Conservation (phyloP, 2,329 filamentous ascomycete species). For the Chaetothyriales sp. region DNA sequence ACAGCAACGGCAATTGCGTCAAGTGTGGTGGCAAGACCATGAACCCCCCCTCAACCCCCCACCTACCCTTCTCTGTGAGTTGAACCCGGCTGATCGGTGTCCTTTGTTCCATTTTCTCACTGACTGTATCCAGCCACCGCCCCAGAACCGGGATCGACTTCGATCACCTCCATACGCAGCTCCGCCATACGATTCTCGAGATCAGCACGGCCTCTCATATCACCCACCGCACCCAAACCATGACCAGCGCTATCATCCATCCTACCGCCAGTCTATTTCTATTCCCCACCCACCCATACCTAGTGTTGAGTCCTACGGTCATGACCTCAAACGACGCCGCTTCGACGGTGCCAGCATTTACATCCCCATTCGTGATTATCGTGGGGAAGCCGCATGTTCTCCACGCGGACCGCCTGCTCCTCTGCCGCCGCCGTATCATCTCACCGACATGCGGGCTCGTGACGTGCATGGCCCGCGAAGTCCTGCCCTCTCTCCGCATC, state of each 20-base stretch:
- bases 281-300: background rate
- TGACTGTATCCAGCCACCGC: background rate
- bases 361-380: conserved; percentile 27
- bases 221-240: background rate
- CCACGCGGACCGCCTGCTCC: conserved; percentile 5
- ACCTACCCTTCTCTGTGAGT: conserved; percentile 22
- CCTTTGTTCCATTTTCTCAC: background rate
- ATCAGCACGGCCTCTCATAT: background rate
- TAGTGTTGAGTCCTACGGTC: conserved; percentile 11
- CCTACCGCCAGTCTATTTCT: background rate
- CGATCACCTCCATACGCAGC: background rate
- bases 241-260: background rate
- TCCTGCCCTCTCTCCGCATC: background rate
- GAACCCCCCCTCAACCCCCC: conserved; percentile 29
- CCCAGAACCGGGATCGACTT: background rate
- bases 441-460: background rate
- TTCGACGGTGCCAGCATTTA: conserved; percentile 35
- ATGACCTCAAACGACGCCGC: conserved; percentile 49
- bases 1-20: conserved; percentile 10
- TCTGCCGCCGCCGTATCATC: background rate
- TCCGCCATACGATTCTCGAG: background rate
- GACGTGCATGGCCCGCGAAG: background rate
- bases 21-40: conserved; percentile 32
- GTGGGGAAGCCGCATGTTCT: conserved; percentile 7
- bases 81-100: conserved; percentile 11